Base-by-base conservation (phyloP, 768 basidiomycete genomes). In the Candolleomyces efflorescens region DNA sequence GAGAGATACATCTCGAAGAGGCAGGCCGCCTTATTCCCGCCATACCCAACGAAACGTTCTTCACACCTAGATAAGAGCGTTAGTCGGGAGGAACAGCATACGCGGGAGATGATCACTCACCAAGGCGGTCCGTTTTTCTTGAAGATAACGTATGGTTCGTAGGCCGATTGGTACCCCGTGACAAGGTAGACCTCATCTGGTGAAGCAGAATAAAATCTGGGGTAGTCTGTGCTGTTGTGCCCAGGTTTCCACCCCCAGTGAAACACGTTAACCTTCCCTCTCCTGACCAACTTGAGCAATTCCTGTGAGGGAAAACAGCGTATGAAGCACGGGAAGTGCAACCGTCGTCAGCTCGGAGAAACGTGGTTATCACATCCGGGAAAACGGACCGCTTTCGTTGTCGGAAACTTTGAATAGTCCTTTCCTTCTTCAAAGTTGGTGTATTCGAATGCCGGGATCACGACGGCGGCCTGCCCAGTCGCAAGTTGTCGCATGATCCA, bases 1-100 rank as follows among this genome's bases (percentile, higher is more conserved):
- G 90, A 86, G 6, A 95, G 75, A 72, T 92, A 92, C 83, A 95
- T 90, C 69, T 93, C 93, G 67, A 89, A 94, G 38, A 94, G 78
- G 67, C 93, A 94, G 10, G 94, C 92, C 1, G 93, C 93, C 69
- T 95, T 95, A 76, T 95, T 95, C 1, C 86, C 91, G 3, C 93
- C 93, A 68, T 94, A 94, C 1, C 93, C 93, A 47, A 93, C 80
- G 65, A 95, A 95, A 36, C 92, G 82, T 68, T 94, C 92, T 64
- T 94, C 92, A 65, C 92, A 94, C 91, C 11, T 23, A n/a, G 12
- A n/a, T 9, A 46, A 27, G 36, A 23, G 11, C 32, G 38, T 20
- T 20, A 10, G 22, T 45, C 44, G 18, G 10, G 38, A 38, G 46
- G 50, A 46, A 46, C 60, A 37, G 20, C 27, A 12, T 3, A 18